Percentiles rank a stretch among this genome's conserved stretches.
Evolutionary conservation across 2,329 filamentous ascomycete species (phyloP).

Genomic region (Cadophora sp.): DNA sequence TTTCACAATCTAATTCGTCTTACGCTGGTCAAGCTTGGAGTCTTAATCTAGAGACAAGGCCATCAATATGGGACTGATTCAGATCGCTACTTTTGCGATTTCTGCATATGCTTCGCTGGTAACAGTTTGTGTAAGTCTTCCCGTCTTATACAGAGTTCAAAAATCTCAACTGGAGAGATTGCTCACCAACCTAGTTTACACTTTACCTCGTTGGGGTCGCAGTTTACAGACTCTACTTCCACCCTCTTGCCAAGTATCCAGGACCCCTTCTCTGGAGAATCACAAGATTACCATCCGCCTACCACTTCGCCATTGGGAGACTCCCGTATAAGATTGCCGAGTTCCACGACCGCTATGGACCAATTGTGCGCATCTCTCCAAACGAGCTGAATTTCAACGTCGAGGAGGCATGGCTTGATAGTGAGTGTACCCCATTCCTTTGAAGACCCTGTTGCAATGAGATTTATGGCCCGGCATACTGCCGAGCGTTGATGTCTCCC

Average conservation of each 20-base stretch:
- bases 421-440: not conserved
- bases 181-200: not conserved
- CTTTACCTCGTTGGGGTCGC: not conserved
- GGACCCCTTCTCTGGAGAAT: slow-evolving; percentile 41
- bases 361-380: slow-evolving; percentile 54
- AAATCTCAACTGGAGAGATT: no score
- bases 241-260: slow-evolving; percentile 45
- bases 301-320: slow-evolving; percentile 39
- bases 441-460: no score
- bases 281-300: slow-evolving; percentile 20
- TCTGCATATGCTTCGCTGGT: not conserved
- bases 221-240: slow-evolving; percentile 34
- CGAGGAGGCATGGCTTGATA: slow-evolving; percentile 41
- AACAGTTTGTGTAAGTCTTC: not conserved
- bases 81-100: not conserved
- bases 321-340: slow-evolving; percentile 50
- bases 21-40: not conserved
- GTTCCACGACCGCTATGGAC: slow-evolving; percentile 51
- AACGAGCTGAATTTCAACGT: slow-evolving; percentile 46
- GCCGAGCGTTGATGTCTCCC: no score
- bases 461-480: no score
- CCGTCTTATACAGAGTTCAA: not conserved
- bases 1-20: not conserved
- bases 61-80: not conserved
- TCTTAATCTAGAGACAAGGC: not conserved